A percentile compares a stretch with the other conserved stretches of the same genome.
Evolutionary conservation across 345 rosid species (phyloP).

Genomic region (Draba incana): DNA sequence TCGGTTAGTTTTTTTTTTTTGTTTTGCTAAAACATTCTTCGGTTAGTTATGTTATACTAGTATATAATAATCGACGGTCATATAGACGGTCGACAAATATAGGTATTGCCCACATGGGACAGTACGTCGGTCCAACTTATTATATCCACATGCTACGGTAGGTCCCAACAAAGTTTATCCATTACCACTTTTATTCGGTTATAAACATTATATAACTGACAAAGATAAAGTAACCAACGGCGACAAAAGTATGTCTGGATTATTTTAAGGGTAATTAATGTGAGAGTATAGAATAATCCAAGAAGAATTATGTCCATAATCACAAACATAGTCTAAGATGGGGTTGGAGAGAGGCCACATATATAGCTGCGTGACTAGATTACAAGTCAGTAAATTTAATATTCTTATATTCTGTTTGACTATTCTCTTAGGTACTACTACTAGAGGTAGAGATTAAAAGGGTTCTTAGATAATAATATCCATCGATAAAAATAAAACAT

Average conservation of each 20-base stretch:
- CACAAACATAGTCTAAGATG: slow-evolving; percentile 25
- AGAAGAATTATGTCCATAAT: slow-evolving; percentile 29
- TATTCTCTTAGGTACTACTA: slow-evolving; percentile 25
- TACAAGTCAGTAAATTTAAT: slow-evolving; percentile 37
- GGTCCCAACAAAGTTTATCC: slow-evolving; percentile 39
- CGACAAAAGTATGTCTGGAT: slow-evolving; percentile 37
- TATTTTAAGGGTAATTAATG: slow-evolving; percentile 15
- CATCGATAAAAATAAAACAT: neutral
- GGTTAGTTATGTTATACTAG: slow-evolving; percentile 10
- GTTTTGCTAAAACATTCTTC: neutral
- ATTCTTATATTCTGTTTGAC: slow-evolving; percentile 35
- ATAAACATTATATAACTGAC: slow-evolving; percentile 22
- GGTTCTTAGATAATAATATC: slow-evolving; percentile 7
- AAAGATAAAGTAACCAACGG: slow-evolving; percentile 38
- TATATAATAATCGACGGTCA: slow-evolving; percentile 17
- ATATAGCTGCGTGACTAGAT: slow-evolving; percentile 37
- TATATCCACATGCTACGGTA: slow-evolving; percentile 37
- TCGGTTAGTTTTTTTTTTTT: neutral
- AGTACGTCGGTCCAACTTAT: slow-evolving; percentile 29
- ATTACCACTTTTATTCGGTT: slow-evolving; percentile 30
- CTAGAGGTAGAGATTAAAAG: slow-evolving; percentile 36
- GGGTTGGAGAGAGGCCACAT: slow-evolving; percentile 32
- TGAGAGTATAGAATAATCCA: slow-evolving; percentile 27
- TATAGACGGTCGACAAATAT: slow-evolving; percentile 22
- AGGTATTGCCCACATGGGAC: slow-evolving; percentile 33